Conservation (phyloP, 2,329 filamentous ascomycete species). For the Pestalotiopsis sp. region DNA sequence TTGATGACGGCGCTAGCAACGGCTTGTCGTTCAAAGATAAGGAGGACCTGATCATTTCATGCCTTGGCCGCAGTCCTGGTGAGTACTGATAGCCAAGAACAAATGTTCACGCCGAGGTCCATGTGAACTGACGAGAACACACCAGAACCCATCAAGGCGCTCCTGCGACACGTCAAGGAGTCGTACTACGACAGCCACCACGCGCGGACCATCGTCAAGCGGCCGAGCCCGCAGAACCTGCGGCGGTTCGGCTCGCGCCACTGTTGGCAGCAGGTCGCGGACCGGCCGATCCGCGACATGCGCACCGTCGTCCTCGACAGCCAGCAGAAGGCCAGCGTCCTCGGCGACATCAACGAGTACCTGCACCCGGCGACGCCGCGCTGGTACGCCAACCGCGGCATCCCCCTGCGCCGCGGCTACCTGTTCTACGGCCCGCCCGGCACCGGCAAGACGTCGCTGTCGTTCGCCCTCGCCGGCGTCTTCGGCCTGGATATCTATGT, state of each 20-base stretch:
- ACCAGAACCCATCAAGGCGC: conserved; percentile 54
- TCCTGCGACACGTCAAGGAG: conserved; percentile 56
- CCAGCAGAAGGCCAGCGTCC: conserved; percentile 65
- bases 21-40: conserved; percentile 47
- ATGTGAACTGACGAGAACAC: background rate
- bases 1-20: conserved; percentile 36
- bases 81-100: conserved; percentile 3
- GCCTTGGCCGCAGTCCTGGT: conserved; percentile 51
- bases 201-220: conserved; percentile 61
- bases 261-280: conserved; percentile 59
- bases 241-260: conserved; percentile 46
- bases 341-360: conserved; percentile 78
- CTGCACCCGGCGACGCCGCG: conserved; percentile 68
- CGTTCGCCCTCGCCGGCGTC: conserved; percentile 65
- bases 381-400: conserved; percentile 77
- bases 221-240: conserved; percentile 49
- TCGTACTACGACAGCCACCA: conserved; percentile 54
- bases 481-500: conserved; percentile 71
- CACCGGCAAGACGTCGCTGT: conserved; percentile 72
- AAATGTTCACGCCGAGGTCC: background rate
- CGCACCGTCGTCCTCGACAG: conserved; percentile 74
- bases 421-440: conserved; percentile 77
- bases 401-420: conserved; percentile 77
- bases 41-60: conserved; percentile 56
- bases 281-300: conserved; percentile 71